Base-by-base conservation (phyloP, 2,329 filamentous ascomycete genomes). In the Xylaria sp. region DNA sequence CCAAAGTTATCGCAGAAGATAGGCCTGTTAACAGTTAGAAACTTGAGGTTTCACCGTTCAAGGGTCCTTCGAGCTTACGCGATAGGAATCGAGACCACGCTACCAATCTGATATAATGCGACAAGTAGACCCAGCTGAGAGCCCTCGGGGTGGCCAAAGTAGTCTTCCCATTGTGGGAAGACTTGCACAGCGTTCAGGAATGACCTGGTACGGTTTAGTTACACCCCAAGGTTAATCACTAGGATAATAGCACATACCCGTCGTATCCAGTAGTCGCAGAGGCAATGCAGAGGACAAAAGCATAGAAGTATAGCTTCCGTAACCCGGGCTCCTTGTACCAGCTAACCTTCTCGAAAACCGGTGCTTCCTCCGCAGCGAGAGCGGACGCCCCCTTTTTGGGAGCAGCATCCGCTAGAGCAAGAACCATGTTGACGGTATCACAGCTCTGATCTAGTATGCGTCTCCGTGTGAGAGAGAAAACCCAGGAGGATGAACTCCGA, bases 61-160 rank as follows among this genome's bases (percentile, higher is more conserved):
- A 35, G 35, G 13, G n/a, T 18, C n/a, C 55, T 32, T 10, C 32
- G 29, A 55, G 69, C 81, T 78, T 77, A 82, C 80, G 89, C 86
- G 37, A 90, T 79, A 1, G 86, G 87, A 48, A 90, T 85, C 27
- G 85, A 86, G 51, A 81, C 78, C 68, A 90, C 83, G 65, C 85
- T 86, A 54, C 88, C 88, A 48, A 90, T 84, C 72, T 87, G 87
- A 78, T 90, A 90, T 69, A 87, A 84, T 8, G 87, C 86, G 10
- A 84, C 84, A 2, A 90, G 81, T 37, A 90, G 82, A 60, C 88
- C 88, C 8, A 84, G 78, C 76, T 78, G 72, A 68, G 79, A 75
- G 71, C 84, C 76, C 75, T 82, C 48, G 0, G 81, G 86, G 65
- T 85, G 59, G 35, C 80, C 78, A 72, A 88, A 88, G 75, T 82